phyloP scores from a whole-genome alignment of 2,329 filamentous ascomycete genomes.

The Colletotrichum theobromicola region DNA sequence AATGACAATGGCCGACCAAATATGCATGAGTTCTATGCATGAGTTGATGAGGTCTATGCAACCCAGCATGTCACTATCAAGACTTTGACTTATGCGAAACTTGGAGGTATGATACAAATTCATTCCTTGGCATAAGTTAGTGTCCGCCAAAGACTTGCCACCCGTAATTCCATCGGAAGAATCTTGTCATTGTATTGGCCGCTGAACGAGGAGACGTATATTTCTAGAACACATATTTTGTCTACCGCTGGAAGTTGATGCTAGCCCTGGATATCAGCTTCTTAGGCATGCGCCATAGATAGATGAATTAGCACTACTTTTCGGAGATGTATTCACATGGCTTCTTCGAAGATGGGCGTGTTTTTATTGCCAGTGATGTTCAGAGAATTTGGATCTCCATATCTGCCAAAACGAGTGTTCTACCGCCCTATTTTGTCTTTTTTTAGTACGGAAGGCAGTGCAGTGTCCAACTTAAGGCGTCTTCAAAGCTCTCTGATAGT shows the following conservation, averaged over 20 bases:
- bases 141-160: neutral
- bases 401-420: too few relatives aligned
- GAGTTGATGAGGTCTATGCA: neutral
- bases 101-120: too few relatives aligned
- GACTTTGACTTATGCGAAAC: neutral
- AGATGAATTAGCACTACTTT: too few relatives aligned
- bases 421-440: too few relatives aligned
- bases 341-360: too few relatives aligned
- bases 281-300: too few relatives aligned
- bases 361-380: too few relatives aligned
- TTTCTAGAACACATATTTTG: neutral
- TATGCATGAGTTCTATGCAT: neutral
- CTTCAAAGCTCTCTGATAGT: neutral
- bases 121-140: neutral
- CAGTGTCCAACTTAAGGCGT: too few relatives aligned
- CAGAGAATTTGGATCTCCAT: too few relatives aligned
- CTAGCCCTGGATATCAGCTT: neutral
- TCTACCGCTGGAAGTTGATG: neutral
- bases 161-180: neutral
- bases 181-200: neutral
- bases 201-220: neutral
- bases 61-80: neutral
- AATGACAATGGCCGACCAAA: fast-evolving
- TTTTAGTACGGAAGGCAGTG: too few relatives aligned
- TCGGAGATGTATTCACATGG: too few relatives aligned